Evolutionary conservation across 192 early-diverging fungal species (phyloP).

Genomic region (Phycomyces blakesleeanus): DNA sequence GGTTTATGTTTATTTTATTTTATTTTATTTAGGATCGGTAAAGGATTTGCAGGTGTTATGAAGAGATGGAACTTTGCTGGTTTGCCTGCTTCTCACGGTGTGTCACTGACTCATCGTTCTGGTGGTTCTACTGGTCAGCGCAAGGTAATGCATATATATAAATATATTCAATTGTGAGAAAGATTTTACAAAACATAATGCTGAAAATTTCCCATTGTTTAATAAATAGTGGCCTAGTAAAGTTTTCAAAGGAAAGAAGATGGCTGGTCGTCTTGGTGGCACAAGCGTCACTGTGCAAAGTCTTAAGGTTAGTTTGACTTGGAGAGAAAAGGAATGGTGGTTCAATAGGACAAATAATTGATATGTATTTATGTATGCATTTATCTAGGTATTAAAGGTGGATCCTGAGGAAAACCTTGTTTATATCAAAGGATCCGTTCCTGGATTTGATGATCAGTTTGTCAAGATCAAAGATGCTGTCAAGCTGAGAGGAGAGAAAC

Average conservation of each 20-base stretch:
- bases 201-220: too few species aligned
- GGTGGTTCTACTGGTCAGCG: conserved; percentile 86
- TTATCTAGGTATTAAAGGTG: conserved; percentile 63
- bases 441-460: conserved; percentile 82
- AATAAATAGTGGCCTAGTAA: conserved; percentile 67
- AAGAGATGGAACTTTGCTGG: conserved; percentile 94
- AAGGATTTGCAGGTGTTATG: conserved; percentile 97
- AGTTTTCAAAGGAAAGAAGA: conserved; percentile 96
- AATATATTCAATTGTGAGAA: background rate
- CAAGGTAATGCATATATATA: conserved; percentile 50
- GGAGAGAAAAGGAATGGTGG: background rate
- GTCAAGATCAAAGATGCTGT: conserved; percentile 86
- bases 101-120: conserved; percentile 83
- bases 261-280: conserved; percentile 95
- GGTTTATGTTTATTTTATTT: background rate
- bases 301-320: conserved; percentile 50
- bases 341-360: background rate
- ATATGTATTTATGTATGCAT: background rate
- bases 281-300: conserved; percentile 76
- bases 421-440: conserved; percentile 90
- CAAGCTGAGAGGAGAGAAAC: conserved; percentile 60
- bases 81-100: conserved; percentile 91
- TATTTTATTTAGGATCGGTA: conserved; percentile 62
- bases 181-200: too few species aligned
- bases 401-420: conserved; percentile 83